Evolutionary conservation across 441 rosid genomes (phyloP), one percentile per base, ranked within the genome.

Genomic region (Erysimum cheiri): DNA sequence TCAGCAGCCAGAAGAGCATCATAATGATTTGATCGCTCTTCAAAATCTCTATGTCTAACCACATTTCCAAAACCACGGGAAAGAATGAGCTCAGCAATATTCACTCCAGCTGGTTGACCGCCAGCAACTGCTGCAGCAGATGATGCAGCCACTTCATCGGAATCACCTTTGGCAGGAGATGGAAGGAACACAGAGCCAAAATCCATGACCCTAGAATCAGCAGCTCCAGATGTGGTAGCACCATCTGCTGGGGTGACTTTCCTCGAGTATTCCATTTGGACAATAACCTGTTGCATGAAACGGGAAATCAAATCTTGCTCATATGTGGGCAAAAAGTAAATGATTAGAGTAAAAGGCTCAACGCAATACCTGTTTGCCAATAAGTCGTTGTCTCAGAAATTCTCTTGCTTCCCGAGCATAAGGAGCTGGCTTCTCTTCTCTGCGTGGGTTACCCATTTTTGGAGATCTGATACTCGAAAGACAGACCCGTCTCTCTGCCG

Each of bases 1-100:
- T 96, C 99, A 64, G 99, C 98, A 64, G 96, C 89, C 74, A 92
- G 86, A 74, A 96, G 92, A 74, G 88, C 81, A 49, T 95, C 98
- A 71, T 96, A 96, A 78, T 80, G 89, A 64, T 87, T 92, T 78
- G 99, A 96, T 74, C 99, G 82, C 79, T 95, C 98, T 81, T 95
- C 99, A 80, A 89, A 92, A 69, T 96, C 99, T 40, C 95, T 85
- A 73, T 96, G 99, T 58, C 87, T 80, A 67, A 89, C 85, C 58
- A 91, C 95, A 67, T 82, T 81, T 58, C 86, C 99, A 64, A 84
- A 84, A 54, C 99, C 98, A 65, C 95, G 93, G 47, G 86, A 73
- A 57, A 92, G 74, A 69, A 95, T 65, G 68, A 95, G 80, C 82
- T 92, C 99, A 12, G 88, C 98, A 59, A 95, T 72, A 80, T 95